Conservation (phyloP, 116 monocot genomes). For the Zostera marina region DNA sequence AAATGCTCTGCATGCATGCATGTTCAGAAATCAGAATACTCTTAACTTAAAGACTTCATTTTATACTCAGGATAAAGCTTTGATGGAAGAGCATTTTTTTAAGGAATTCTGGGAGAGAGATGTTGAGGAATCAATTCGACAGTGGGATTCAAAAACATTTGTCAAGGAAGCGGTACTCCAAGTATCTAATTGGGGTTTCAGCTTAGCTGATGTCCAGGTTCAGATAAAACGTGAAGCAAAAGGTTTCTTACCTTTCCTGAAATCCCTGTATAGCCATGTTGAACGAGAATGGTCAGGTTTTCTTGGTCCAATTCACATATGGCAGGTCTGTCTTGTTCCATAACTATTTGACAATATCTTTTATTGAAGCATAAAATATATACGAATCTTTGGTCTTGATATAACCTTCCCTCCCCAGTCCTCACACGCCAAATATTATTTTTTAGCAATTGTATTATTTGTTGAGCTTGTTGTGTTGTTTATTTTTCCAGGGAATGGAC, state of each 20-base stretch:
- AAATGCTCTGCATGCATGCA: no score
- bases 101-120: constrained; percentile 79
- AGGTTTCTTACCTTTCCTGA: constrained; percentile 54
- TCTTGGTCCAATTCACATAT: constrained; percentile 90
- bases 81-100: constrained; percentile 38
- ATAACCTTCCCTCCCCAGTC: no score
- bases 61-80: constrained; percentile 55
- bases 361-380: background rate
- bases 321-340: constrained; percentile 57
- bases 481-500: constrained; percentile 65
- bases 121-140: constrained; percentile 80
- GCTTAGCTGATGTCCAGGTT: constrained; percentile 68
- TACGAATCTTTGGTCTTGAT: background rate
- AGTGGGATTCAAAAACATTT: constrained; percentile 59
- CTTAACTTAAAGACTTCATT: background rate
- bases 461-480: background rate
- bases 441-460: background rate
- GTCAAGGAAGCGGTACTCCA: constrained; percentile 80
- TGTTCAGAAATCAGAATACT: background rate
- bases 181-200: constrained; percentile 97
- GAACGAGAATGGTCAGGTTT: constrained; percentile 86
- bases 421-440: no score
- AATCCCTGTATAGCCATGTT: constrained; percentile 39
- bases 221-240: constrained; percentile 46
- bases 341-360: background rate